phyloP scores from a whole-genome alignment of 805 yeast genomes.

The Naumovozyma castellii region DNA sequence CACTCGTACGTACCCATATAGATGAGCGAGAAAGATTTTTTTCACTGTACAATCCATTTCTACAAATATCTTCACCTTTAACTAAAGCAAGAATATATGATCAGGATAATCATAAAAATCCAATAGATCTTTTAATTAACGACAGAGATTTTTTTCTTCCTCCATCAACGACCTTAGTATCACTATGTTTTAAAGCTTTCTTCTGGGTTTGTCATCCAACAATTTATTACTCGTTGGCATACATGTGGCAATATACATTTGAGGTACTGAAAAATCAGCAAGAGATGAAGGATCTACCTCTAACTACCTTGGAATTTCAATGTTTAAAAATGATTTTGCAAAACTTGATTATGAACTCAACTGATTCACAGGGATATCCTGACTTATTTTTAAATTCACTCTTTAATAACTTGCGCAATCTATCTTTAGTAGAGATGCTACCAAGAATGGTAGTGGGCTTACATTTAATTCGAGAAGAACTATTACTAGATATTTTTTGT shows the following conservation, averaged over 20 bases:
- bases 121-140: background rate
- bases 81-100: too few species aligned
- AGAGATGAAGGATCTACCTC: background rate
- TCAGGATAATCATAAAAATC: too few species aligned
- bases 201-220: conserved; percentile 12
- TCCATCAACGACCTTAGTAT: conserved; percentile 7
- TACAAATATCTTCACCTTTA: conserved; percentile 21
- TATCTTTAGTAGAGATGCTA: conserved; percentile 10
- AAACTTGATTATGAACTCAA: background rate
- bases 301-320: conserved; percentile 2
- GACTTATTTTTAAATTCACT: background rate
- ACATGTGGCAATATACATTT: conserved; percentile 21
- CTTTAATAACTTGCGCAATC: background rate
- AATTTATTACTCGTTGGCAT: conserved; percentile 11
- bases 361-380: background rate
- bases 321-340: conserved; percentile 2
- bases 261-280: background rate
- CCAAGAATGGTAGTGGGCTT: conserved; percentile 59
- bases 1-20: conserved; percentile 15
- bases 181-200: conserved; percentile 15
- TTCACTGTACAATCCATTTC: conserved; percentile 27
- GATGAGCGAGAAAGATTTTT: conserved; percentile 7
- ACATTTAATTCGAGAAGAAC: conserved; percentile 73
- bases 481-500: conserved; percentile 45
- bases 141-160: background rate